Conservation (phyloP, 495 filamentous ascomycete genomes). For the Penicillium lividum region DNA sequence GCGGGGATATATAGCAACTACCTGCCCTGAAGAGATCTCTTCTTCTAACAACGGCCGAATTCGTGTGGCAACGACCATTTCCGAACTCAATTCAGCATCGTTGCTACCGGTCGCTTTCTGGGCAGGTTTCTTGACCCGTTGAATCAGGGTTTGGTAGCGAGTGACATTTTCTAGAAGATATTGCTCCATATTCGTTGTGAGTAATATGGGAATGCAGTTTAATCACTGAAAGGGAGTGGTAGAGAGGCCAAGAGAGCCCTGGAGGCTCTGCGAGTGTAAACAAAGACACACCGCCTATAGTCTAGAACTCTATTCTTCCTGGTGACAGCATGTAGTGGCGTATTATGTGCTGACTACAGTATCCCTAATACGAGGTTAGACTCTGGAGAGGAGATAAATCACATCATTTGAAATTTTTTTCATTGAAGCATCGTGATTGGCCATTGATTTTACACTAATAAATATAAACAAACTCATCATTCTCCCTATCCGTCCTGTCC, state of each 20-base stretch:
- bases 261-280: constrained; percentile 1
- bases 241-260: no score
- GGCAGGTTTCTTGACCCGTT: not conserved
- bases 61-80: constrained; percentile 10
- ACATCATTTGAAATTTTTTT: no score
- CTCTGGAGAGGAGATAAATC: no score
- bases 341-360: no score
- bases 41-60: constrained; percentile 16
- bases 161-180: constrained; percentile 1
- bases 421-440: not conserved
- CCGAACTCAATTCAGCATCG: not conserved
- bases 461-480: constrained; percentile 70
- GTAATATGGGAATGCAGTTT: no score
- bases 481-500: constrained; percentile 63
- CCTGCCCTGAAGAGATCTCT: constrained; percentile 12
- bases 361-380: no score
- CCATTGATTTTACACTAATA: constrained; percentile 37
- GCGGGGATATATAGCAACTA: constrained; percentile 11
- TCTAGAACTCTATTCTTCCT: no score
- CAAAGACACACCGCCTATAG: not conserved
- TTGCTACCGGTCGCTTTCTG: not conserved
- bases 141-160: constrained; percentile 5
- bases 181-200: constrained; percentile 1
- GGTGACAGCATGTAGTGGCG: no score
- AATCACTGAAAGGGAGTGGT: no score